Conservation (phyloP, 148 eudicot genomes). For the Chenopodium album region DNA sequence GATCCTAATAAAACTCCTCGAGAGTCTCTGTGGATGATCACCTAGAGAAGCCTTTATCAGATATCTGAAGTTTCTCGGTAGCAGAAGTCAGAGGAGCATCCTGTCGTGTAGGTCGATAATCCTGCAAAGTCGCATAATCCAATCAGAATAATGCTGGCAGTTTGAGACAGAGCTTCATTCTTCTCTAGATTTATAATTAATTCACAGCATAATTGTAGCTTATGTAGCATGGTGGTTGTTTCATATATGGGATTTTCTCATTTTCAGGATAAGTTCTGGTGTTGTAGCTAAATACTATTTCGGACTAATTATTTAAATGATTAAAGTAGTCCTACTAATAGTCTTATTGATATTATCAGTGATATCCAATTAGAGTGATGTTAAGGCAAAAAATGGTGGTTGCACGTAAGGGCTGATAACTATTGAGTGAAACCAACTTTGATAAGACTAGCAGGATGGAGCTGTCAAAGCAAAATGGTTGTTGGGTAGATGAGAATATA, state of each 20-base stretch:
- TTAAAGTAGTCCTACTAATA: not conserved
- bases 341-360: too few relatives aligned
- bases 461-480: not conserved
- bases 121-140: constrained; percentile 32
- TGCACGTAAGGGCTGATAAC: not conserved
- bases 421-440: not conserved
- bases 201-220: not conserved
- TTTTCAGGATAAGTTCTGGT: not conserved
- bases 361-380: not conserved
- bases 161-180: not conserved
- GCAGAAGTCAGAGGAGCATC: constrained; percentile 38
- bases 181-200: not conserved
- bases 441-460: not conserved
- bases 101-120: constrained; percentile 39
- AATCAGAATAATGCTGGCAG: not conserved
- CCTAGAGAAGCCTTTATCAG: constrained; percentile 17
- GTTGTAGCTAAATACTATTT: not conserved
- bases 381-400: not conserved
- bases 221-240: not conserved
- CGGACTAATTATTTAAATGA: not conserved
- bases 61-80: constrained; percentile 24
- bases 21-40: constrained; percentile 17
- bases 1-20: constrained; percentile 15
- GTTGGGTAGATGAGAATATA: not conserved
- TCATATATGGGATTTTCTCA: not conserved